phyloP scores from a whole-genome alignment of 2,329 filamentous ascomycete genomes.

The Arthrobotrys pseudoclavata region DNA sequence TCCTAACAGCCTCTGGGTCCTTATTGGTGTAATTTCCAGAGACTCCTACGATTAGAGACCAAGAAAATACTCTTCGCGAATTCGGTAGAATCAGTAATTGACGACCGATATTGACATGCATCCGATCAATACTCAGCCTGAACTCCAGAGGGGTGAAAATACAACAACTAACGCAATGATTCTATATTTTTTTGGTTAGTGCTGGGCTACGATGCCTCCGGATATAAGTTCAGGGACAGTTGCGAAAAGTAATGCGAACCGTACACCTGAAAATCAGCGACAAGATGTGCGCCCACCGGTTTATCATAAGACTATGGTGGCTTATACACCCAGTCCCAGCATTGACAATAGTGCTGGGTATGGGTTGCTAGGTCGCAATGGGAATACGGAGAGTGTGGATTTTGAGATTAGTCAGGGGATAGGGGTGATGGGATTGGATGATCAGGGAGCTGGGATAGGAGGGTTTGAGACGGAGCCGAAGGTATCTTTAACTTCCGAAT shows the following conservation, averaged over 20 bases:
- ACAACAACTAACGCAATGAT: not conserved
- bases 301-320: conserved; percentile 16
- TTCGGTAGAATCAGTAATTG: not conserved
- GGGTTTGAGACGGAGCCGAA: not conserved
- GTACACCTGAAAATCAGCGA: conserved; percentile 2
- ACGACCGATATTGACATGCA: not conserved
- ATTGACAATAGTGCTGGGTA: not conserved
- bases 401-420: not conserved
- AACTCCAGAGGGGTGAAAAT: not conserved
- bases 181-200: too few species aligned
- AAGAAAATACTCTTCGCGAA: too few species aligned
- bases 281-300: not conserved
- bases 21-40: not conserved
- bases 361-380: not conserved
- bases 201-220: too few species aligned
- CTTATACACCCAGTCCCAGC: not conserved
- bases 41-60: too few species aligned
- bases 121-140: not conserved
- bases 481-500: not conserved
- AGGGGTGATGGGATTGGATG: not conserved
- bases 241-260: not conserved
- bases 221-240: not conserved
- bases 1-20: not conserved
- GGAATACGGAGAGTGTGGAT: not conserved
- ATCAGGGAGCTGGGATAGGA: not conserved